phyloP scores from a whole-genome alignment of 306 rosid species.

The Pueraria montana region DNA sequence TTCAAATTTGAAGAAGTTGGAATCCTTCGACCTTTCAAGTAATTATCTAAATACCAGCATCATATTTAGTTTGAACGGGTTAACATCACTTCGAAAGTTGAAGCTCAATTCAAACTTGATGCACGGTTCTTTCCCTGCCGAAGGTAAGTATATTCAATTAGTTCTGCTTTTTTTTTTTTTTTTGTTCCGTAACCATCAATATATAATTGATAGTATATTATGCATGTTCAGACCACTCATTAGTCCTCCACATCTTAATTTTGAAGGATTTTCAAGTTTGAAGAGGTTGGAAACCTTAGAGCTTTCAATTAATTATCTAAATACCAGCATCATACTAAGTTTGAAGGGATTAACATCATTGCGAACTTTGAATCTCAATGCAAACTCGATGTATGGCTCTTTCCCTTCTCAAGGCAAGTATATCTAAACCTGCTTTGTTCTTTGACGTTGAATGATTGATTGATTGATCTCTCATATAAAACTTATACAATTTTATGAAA shows the following conservation, averaged over 20 bases:
- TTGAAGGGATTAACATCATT: slow-evolving; percentile 14
- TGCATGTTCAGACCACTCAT: neutral
- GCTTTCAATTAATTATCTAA: neutral
- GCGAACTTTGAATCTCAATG: neutral
- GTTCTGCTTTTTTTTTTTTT: neutral
- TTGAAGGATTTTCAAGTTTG: slow-evolving; percentile 17
- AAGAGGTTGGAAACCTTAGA: neutral
- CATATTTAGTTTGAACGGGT: no score
- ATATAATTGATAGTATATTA: neutral
- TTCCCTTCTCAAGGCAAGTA: neutral
- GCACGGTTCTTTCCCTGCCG: no score
- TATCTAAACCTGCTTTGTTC: neutral
- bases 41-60: no score
- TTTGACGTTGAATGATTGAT: neutral
- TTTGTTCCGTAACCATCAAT: no score
- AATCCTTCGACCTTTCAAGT: no score
- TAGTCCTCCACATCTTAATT: neutral
- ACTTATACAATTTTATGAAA: neutral
- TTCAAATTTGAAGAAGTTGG: no score
- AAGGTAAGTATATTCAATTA: no score
- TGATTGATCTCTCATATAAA: neutral
- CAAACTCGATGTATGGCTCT: neutral
- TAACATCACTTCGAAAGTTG: no score
- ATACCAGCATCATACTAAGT: neutral
- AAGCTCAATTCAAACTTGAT: no score